A percentile compares a stretch with the other conserved stretches of the same genome.
Conservation (phyloP, 257 asterid species). For the Vinca minor region DNA sequence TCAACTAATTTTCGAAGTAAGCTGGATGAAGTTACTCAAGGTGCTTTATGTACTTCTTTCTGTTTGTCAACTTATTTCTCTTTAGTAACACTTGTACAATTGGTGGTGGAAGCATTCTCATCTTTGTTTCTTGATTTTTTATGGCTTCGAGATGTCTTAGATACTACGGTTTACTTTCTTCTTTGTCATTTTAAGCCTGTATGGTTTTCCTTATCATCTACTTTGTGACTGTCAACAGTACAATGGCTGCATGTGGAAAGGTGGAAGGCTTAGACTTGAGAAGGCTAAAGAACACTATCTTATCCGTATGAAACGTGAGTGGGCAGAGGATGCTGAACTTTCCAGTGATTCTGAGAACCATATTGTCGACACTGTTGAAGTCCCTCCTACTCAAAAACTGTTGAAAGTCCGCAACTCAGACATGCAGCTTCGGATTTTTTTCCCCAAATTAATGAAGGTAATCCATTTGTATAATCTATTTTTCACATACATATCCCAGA, state of each 20-base stretch:
- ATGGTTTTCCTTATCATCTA: slow-evolving; percentile 2
- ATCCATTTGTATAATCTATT: background rate
- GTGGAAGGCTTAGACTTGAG: slow-evolving; percentile 79
- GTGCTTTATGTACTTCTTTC: background rate
- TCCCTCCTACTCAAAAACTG: slow-evolving; percentile 24
- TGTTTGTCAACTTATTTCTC: background rate
- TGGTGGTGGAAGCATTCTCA: background rate
- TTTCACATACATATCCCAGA: background rate
- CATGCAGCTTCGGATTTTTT: slow-evolving; percentile 51
- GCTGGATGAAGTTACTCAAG: background rate
- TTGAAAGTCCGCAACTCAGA: slow-evolving; percentile 34
- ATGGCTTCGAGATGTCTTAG: background rate
- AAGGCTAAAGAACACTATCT: slow-evolving; percentile 78
- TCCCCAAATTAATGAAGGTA: slow-evolving; percentile 81
- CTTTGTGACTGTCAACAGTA: slow-evolving; percentile 40
- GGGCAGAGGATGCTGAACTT: slow-evolving; percentile 63
- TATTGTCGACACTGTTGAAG: slow-evolving; percentile 28
- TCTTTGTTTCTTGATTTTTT: background rate
- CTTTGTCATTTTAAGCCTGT: background rate
- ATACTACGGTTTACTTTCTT: background rate
- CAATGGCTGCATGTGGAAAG: slow-evolving; percentile 94
- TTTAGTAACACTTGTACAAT: background rate
- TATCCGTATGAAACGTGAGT: slow-evolving; percentile 50
- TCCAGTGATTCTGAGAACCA: slow-evolving; percentile 24
- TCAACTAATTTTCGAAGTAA: background rate